Evolutionary conservation across 768 basidiomycete species (phyloP).

Genomic region (Termitomyces sp.): DNA sequence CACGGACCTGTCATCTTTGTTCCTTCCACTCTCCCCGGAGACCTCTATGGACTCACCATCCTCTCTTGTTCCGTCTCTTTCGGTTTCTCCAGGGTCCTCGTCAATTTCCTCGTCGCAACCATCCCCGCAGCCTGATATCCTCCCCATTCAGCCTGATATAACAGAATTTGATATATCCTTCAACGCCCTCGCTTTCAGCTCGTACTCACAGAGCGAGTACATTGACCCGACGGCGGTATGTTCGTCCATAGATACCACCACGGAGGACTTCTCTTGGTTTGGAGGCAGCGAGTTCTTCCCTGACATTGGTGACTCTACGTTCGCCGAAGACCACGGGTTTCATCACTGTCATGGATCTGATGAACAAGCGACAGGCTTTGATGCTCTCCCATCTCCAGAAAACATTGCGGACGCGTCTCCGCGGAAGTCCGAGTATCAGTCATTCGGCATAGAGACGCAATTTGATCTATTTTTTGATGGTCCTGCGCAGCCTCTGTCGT

Average conservation of each 20-base stretch:
- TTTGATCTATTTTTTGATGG: not conserved
- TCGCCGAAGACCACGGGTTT: slow-evolving; percentile 14
- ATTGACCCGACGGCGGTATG: slow-evolving; percentile 24
- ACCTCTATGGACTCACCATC: slow-evolving; percentile 12
- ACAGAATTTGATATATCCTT: slow-evolving; percentile 26
- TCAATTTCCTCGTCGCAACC: slow-evolving; percentile 30
- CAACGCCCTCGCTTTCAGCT: slow-evolving; percentile 24
- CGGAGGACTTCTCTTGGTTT: slow-evolving; percentile 27
- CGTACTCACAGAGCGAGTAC: slow-evolving; percentile 27
- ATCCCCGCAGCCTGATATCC: slow-evolving; percentile 33
- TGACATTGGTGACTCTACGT: slow-evolving; percentile 16
- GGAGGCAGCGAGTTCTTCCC: slow-evolving; percentile 29
- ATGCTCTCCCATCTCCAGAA: slow-evolving; percentile 3
- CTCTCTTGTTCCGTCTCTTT: slow-evolving; percentile 3
- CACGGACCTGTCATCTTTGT: slow-evolving; percentile 7
- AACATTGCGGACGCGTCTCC: slow-evolving; percentile 5
- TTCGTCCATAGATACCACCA: slow-evolving; percentile 18
- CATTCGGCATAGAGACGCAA: not conserved
- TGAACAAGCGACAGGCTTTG: slow-evolving; percentile 13
- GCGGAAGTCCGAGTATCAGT: slow-evolving; percentile 14
- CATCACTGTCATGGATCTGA: slow-evolving; percentile 11
- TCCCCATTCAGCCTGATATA: slow-evolving; percentile 24
- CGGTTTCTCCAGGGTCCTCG: slow-evolving; percentile 26
- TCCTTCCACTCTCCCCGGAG: slow-evolving; percentile 1
- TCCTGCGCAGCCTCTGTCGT: slow-evolving; percentile 17